Evolutionary conservation across 768 basidiomycete species (phyloP), one percentile per base, ranked within the genome.

Genomic region (Tylopilus felleus): DNA sequence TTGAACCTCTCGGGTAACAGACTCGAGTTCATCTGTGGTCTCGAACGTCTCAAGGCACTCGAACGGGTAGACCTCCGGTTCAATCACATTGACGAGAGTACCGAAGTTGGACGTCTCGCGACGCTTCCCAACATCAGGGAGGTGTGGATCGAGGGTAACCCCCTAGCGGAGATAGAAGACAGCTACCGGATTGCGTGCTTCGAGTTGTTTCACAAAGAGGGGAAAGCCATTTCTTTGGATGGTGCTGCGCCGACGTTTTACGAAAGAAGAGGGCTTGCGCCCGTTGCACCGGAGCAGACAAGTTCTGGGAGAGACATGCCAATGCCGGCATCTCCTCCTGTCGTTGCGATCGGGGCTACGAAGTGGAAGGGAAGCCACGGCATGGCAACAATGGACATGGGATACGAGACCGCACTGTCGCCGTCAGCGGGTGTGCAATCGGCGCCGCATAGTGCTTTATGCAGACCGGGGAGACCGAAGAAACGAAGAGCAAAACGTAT

Each of bases 21-120:
- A 5, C 82, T 98, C 47, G 93, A 96, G 64, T 93, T 92, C n/a
- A 82, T 98, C 50, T 94, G 93, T 56, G 96, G 96, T 17, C 79
- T 98, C 8, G 96, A 98, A 70, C 84, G 94, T n/a, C 78, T 98
- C 0, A 74, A 80, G 52, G 88, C 84, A 3, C 80, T 98, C 12
- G 87, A 95, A 66, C 81, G 90, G 33, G 78, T 97, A 27, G 95
- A 98, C 69, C 74, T 98, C 16, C 81, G 93, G 7, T 68, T 76
- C 50, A 98, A 98, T 60, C 73, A 81, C 49, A 73, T 98, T 33
- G 83, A 87, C 46, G 96, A 98, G 60, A 82, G 81, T 44, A 84
- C 83, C 10, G 96, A 98, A 69, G 76, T 98, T 9, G 89, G 92
- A 8, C 77, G 96, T 28, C 74, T 98, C 22, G 83, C 90, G 1